phyloP scores from a whole-genome alignment of 73 alveolate genomes.

The Diophrys appendiculata region DNA sequence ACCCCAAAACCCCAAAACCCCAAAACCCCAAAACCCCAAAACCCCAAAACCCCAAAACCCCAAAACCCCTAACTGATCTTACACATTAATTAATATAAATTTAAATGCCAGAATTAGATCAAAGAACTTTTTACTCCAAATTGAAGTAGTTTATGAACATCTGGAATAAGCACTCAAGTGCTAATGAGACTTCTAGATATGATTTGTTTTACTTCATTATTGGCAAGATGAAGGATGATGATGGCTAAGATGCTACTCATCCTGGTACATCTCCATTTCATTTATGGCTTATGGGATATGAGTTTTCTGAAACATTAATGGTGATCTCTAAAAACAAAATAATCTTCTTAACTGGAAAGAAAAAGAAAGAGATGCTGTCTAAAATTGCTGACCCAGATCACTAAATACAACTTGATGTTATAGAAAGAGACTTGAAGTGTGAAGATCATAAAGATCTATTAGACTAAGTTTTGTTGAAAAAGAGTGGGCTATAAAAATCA shows the following conservation, averaged over 20 bases:
- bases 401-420: conserved; percentile 49
- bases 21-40: too few relatives aligned
- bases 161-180: background rate
- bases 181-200: background rate
- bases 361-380: conserved; percentile 46
- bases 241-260: background rate
- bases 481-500: background rate
- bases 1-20: too few relatives aligned
- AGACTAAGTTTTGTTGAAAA: background rate
- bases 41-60: too few relatives aligned
- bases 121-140: too few relatives aligned
- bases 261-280: background rate
- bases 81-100: too few relatives aligned
- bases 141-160: background rate
- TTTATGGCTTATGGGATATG: conserved; percentile 61
- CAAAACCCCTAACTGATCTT: too few relatives aligned
- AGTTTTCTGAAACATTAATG: conserved; percentile 62
- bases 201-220: background rate
- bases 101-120: too few relatives aligned
- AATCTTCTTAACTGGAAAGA: conserved; percentile 54
- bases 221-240: background rate
- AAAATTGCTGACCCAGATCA: conserved; percentile 24
- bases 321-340: conserved; percentile 58
- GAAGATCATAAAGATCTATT: conserved; percentile 30
- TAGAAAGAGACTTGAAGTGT: conserved; percentile 39